Evolutionary conservation across 2,329 filamentous ascomycete genomes (phyloP).

Genomic region (Septoria linicola): DNA sequence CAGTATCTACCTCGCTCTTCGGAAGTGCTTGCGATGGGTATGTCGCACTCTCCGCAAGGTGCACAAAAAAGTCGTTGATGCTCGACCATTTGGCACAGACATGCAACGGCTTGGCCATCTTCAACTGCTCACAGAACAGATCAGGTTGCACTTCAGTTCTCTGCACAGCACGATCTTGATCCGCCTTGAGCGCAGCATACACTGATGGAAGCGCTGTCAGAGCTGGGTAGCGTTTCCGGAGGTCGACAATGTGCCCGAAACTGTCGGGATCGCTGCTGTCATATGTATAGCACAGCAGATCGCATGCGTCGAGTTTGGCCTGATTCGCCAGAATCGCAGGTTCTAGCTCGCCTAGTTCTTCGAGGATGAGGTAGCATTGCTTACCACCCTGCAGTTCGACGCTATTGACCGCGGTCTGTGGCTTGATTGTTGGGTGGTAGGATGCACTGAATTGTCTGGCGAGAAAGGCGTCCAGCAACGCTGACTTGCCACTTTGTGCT

Average conservation of each 20-base stretch:
- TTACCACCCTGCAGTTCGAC: slow-evolving; percentile 94
- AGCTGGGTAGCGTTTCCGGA: slow-evolving; percentile 75
- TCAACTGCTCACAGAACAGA: slow-evolving; percentile 78
- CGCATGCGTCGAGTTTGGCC: slow-evolving; percentile 85
- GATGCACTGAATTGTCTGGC: slow-evolving; percentile 79
- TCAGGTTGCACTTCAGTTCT: slow-evolving; percentile 87
- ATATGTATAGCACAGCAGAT: slow-evolving; percentile 92
- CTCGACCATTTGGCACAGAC: slow-evolving; percentile 93
- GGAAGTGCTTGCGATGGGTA: slow-evolving; percentile 87
- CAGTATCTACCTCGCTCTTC: slow-evolving; percentile 78
- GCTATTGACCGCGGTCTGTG: slow-evolving; percentile 88
- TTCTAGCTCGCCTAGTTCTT: slow-evolving; percentile 94
- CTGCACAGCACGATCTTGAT: slow-evolving; percentile 96
- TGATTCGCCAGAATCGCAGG: slow-evolving; percentile 91
- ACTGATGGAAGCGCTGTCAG: slow-evolving; percentile 87
- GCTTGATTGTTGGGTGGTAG: slow-evolving; percentile 93
- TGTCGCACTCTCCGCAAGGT: slow-evolving; percentile 84
- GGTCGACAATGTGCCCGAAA: slow-evolving; percentile 83
- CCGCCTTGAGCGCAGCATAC: slow-evolving; percentile 91
- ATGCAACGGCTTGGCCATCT: slow-evolving; percentile 88
- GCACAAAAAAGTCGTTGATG: slow-evolving; percentile 90
- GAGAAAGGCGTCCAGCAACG: slow-evolving; percentile 85
- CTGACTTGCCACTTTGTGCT: slow-evolving; percentile 83
- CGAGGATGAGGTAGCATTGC: slow-evolving; percentile 93
- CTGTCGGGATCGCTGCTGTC: slow-evolving; percentile 96